Percentiles rank a stretch among this genome's conserved stretches.
Conservation (phyloP, 805 yeast genomes). For the Saccharomycopsis sp. region DNA sequence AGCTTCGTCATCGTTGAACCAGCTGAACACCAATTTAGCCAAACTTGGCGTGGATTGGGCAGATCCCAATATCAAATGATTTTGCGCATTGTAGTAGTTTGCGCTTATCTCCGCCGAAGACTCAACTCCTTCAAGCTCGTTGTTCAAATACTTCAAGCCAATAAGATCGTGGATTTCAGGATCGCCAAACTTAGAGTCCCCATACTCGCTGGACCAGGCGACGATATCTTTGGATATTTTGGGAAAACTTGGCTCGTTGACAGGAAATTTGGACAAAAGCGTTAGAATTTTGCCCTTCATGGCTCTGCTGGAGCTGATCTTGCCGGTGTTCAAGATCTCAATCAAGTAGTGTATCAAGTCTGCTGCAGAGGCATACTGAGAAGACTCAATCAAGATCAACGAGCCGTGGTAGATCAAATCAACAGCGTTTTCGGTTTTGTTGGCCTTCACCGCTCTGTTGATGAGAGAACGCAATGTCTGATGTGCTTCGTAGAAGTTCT, state of each 20-base stretch:
- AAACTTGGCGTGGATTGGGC: slow-evolving; percentile 28
- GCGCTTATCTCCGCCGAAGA: background rate
- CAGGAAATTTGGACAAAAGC: slow-evolving; percentile 36
- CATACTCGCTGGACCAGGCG: slow-evolving; percentile 49
- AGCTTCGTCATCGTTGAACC: slow-evolving; percentile 32
- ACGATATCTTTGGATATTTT: slow-evolving; percentile 61
- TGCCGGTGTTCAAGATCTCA: slow-evolving; percentile 56
- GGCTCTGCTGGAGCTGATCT: slow-evolving; percentile 25
- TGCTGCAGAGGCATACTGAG: slow-evolving; percentile 73
- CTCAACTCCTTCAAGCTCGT: too few species aligned
- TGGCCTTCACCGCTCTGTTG: slow-evolving; percentile 69
- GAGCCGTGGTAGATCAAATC: slow-evolving; percentile 71
- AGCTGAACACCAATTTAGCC: slow-evolving; percentile 37
- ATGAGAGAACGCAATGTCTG: slow-evolving; percentile 88
- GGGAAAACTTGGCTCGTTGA: slow-evolving; percentile 53
- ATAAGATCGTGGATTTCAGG: slow-evolving; percentile 65
- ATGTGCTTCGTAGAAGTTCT: slow-evolving; percentile 90
- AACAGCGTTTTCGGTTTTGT: slow-evolving; percentile 62
- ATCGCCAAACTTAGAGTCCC: slow-evolving; percentile 60
- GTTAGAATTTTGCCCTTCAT: slow-evolving; percentile 34
- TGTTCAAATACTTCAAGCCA: slow-evolving; percentile 55
- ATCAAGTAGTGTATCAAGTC: slow-evolving; percentile 69
- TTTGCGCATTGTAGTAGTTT: slow-evolving; percentile 43
- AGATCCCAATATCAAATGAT: slow-evolving; percentile 63
- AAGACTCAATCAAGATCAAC: slow-evolving; percentile 54